These are phyloP conservation scores for Globisporangium radiosum DNA, from an alignment of 352 stramenopile genomes.

Conservation along the genomic window DNA sequence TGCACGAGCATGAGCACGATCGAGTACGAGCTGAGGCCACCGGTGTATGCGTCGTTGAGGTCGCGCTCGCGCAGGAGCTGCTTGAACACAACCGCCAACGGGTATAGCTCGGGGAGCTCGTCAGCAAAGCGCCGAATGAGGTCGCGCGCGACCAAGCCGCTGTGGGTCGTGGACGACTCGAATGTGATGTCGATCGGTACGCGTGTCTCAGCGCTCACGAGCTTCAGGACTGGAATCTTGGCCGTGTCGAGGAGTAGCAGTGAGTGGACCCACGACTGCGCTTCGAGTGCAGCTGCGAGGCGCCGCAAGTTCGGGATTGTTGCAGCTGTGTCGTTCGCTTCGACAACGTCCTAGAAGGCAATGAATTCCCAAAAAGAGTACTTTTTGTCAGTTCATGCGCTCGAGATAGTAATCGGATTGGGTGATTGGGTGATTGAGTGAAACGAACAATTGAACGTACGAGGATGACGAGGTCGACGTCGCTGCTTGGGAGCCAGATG, in stretches of 20 bases:
- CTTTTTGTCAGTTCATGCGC: background rate
- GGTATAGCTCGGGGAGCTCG: conserved; percentile 83
- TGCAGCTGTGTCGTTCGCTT: conserved; percentile 50
- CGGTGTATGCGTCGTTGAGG: conserved; percentile 89
- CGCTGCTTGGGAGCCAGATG: conserved; percentile 82
- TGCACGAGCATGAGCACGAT: conserved; percentile 91
- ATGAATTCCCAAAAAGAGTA: no score
- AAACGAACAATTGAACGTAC: conserved; percentile 12
- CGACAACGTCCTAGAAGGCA: conserved; percentile 33
- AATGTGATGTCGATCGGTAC: conserved; percentile 86
- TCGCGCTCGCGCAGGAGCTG: conserved; percentile 84
- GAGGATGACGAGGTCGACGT: conserved; percentile 82
- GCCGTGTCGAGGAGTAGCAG: conserved; percentile 76
- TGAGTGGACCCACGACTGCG: conserved; percentile 73
- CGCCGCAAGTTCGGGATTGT: conserved; percentile 55
- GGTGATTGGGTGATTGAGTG: background rate
- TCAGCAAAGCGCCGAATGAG: conserved; percentile 82
- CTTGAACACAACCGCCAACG: conserved; percentile 88
- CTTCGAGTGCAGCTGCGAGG: conserved; percentile 47
- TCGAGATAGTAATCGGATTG: background rate
- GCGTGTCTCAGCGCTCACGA: conserved; percentile 64
- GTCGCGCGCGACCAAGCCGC: conserved; percentile 70
- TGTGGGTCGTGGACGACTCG: conserved; percentile 75
- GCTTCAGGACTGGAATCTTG: conserved; percentile 81
- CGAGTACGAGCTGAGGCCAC: conserved; percentile 88